phyloP scores from a whole-genome alignment of 1,284 basidiomycete species.

The Malassezia dermatis region DNA sequence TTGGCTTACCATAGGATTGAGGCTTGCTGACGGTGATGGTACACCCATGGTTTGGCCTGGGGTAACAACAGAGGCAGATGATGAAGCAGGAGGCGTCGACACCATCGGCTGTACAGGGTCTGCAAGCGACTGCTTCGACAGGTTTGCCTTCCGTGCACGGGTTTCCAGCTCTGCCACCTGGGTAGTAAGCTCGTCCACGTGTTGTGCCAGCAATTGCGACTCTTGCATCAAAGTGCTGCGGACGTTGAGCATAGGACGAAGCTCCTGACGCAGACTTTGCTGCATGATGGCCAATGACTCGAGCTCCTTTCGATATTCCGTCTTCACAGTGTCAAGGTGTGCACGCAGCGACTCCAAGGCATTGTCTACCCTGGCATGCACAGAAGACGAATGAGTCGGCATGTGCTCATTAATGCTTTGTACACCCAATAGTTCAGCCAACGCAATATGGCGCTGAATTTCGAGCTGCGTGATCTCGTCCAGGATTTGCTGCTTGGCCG shows the following conservation, averaged over 20 bases:
- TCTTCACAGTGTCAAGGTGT: slow-evolving; percentile 14
- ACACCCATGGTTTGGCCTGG: not conserved
- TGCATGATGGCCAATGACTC: slow-evolving; percentile 6
- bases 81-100: not conserved
- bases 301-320: slow-evolving; percentile 3
- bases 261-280: slow-evolving; percentile 4
- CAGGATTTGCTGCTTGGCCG: not conserved
- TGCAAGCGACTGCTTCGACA: not conserved
- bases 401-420: not conserved
- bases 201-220: slow-evolving; percentile 3
- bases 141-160: not conserved
- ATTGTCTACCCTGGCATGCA: not conserved
- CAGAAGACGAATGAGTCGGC: not conserved
- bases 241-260: slow-evolving; percentile 8
- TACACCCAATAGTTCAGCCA: slow-evolving; percentile 14
- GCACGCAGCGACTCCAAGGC: slow-evolving; percentile 7
- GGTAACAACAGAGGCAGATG: not conserved
- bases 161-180: not conserved
- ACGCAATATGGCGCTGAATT: slow-evolving; percentile 5
- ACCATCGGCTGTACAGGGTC: not conserved
- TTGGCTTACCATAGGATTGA: not conserved
- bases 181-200: slow-evolving; percentile 1
- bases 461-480: slow-evolving; percentile 3
- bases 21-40: not conserved
- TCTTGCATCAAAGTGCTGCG: slow-evolving; percentile 9